Base-by-base conservation (phyloP, 2,329 filamentous ascomycete genomes). In the Alternaria rosae region DNA sequence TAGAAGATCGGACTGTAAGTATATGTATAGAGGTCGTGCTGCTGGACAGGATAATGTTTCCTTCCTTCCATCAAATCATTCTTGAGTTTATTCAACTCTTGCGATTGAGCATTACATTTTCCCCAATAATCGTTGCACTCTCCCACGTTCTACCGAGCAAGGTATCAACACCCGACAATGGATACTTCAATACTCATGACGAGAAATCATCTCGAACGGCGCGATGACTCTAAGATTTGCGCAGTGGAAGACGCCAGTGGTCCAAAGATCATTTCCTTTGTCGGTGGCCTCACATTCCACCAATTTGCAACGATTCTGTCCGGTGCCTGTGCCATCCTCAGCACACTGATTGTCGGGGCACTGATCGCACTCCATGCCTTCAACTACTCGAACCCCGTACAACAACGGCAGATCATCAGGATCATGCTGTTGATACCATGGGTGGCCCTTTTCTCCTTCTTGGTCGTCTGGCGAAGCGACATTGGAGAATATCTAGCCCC, bases 391-490 rank as follows among this genome's bases (percentile, higher is more conserved):
- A 68, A 68, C 30, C 73, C 73, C 2, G 67, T 73, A 10, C 70
- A 76, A 52, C 72, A 76, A 66, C 70, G 73, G 10, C 72, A 76
- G 44, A 61, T 75, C 38, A 73, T 76, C 13, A 70, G 72, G n/a
- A 70, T 76, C 50, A 25, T 72, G 6, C 53, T 65, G 12, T 60
- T 76, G 9, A 57, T 76, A 17, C 73, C 72, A 17, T 76, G 69
- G 69, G 65, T 75, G 3, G 51, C 68, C n/a, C 21, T 73, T 7
- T 70, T 74, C 62, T 70, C 59, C 0, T 74, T 74, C 41, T 55
- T 75, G 6, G 54, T 70, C 10, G 70, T 75, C 13, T 67, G 67
- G 59, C 65, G 56, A 12, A 59, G 66, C 13, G 59, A 55, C 8
- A 66, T 64, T 5, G 71, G 71, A 21, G 54, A 62, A 5, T 76